A percentile compares a stretch with the other conserved stretches of the same genome.
phyloP scores from a whole-genome alignment of 148 eudicot species.

The Diospyros kaki region DNA sequence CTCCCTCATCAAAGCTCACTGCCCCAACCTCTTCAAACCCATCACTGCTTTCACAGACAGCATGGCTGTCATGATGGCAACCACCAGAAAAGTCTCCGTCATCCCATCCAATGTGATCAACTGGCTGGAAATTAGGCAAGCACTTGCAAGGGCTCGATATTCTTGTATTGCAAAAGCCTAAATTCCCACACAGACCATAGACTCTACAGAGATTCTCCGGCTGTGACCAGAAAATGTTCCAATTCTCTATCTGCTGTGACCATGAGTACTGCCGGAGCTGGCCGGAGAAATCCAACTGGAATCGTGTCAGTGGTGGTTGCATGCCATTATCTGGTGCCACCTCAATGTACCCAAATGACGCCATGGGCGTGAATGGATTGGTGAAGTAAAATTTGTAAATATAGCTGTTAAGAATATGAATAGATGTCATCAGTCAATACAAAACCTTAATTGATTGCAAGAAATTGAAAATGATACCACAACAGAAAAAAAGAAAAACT shows the following conservation, averaged over 20 bases:
- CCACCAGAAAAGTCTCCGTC: constrained; percentile 60
- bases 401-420: constrained; percentile 5
- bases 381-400: constrained; percentile 62
- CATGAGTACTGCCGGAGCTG: constrained; percentile 67
- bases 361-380: constrained; percentile 40
- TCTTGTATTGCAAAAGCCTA: constrained; percentile 42
- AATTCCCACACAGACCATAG: constrained; percentile 57
- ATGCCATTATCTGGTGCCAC: constrained; percentile 26
- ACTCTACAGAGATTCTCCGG: constrained; percentile 57
- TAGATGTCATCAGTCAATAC: no score
- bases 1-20: constrained; percentile 42
- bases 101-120: constrained; percentile 38
- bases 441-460: no score
- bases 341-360: constrained; percentile 64
- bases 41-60: constrained; percentile 31
- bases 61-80: constrained; percentile 34
- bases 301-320: constrained; percentile 57
- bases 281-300: constrained; percentile 42
- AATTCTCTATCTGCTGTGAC: constrained; percentile 47
- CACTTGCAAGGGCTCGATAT: constrained; percentile 42
- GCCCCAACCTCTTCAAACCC: constrained; percentile 56
- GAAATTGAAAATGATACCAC: no score
- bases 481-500: no score
- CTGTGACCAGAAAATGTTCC: constrained; percentile 79
- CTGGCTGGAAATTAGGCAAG: constrained; percentile 44